Evolutionary conservation across 2,329 filamentous ascomycete genomes (phyloP), one percentile per base, ranked within the genome.

Genomic region (Epicoccum sorghinum): DNA sequence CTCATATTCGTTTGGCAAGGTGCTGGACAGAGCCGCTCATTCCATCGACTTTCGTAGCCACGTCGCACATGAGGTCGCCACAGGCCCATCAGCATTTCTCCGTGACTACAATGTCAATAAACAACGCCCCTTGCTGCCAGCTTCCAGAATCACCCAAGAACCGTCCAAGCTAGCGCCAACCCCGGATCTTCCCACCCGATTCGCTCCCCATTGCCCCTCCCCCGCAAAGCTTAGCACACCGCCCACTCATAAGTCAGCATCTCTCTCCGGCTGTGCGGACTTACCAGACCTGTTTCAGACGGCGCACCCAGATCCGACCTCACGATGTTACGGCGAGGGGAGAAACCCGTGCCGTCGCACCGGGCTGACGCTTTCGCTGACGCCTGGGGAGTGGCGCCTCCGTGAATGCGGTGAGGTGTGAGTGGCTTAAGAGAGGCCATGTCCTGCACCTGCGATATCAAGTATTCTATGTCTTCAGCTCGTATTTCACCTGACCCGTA

Each of bases 141-240:
- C 39, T 44, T 54, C 45, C 23, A 47, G 51, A 43, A 44, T 14
- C 39, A 10, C 32, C 4, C 23, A 22, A 47, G 43, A 52, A 52
- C 18, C 14, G 23, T 22, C 9, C 14, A 18, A 36, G 22, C 12
- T 49, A 35, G 46, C 30, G 40, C 37, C 43, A 23, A 47, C 35
- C 35, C 41, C 41, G 46, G 52, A 41, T 49, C 37, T n/a, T 14
- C 30, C 25, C 46, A 4, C 52, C 52, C 41, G 52, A 55, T 55
- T 55, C 27, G 52, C 30, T 32, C 46, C 32, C 35, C 24, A 13
- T 7, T 18, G 41, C 46, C 52, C 52, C 52, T 49, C 41, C 52
- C 52, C 52, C 52, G 52, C 52, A 55, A 55, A 50, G 46, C 46
- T 55, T 55, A 44, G 30, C 36, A 10, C n/a, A 22, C 32, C 33